phyloP scores from a whole-genome alignment of 225 moss, liverwort and hornwort genomes.

The Physcomitrellopsis africana region DNA sequence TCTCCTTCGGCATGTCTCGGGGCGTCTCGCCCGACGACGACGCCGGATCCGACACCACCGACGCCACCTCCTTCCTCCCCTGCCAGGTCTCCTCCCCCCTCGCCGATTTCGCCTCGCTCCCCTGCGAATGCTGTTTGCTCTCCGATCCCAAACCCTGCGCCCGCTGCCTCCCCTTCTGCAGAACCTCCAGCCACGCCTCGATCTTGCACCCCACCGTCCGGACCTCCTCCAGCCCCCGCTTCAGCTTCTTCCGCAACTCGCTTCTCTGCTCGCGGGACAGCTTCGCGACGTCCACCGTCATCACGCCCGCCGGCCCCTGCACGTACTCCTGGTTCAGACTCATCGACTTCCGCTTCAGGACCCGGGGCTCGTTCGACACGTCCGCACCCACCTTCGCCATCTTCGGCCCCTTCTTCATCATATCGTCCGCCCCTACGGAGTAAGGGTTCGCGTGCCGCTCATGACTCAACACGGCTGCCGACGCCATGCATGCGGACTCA shows the following conservation, averaged over 20 bases:
- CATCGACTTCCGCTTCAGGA: constrained; percentile 69
- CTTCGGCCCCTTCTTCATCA: constrained; percentile 33
- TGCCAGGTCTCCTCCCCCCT: too few relatives aligned
- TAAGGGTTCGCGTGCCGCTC: constrained; percentile 26
- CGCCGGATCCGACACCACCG: constrained; percentile 36
- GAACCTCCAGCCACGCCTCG: constrained; percentile 51
- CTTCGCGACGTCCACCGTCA: constrained; percentile 34
- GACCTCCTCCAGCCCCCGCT: constrained; percentile 57
- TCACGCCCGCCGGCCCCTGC: background rate
- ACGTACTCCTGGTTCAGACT: constrained; percentile 62
- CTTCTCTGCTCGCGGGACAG: constrained; percentile 47
- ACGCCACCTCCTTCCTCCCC: constrained; percentile 56
- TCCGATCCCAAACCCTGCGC: constrained; percentile 26
- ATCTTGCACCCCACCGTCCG: constrained; percentile 24
- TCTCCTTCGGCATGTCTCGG: constrained; percentile 31
- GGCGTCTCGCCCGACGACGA: constrained; percentile 44
- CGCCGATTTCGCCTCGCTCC: constrained; percentile 42
- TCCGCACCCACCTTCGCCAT: constrained; percentile 23
- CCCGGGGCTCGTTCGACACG: constrained; percentile 12
- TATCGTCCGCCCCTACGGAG: constrained; percentile 7
- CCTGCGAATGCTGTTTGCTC: constrained; percentile 22
- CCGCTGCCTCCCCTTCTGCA: constrained; percentile 7
- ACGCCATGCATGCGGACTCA: constrained; percentile 32
- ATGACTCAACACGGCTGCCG: constrained; percentile 26
- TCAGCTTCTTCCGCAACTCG: constrained; percentile 59